Conservation (phyloP, 495 filamentous ascomycete species). For the Lichina pygmaea region DNA sequence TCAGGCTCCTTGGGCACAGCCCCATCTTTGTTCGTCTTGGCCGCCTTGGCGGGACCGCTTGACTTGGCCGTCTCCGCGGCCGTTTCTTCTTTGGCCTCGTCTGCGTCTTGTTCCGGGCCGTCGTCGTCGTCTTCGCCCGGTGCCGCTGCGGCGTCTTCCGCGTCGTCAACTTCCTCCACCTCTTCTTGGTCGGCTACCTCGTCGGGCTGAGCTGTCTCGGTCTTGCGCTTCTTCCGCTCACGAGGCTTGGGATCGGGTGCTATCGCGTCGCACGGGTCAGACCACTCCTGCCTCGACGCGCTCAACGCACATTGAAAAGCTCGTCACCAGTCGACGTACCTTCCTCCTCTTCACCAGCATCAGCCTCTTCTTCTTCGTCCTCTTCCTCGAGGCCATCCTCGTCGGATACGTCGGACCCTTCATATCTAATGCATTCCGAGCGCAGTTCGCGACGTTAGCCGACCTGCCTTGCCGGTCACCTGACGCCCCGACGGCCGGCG, state of each 20-base stretch:
- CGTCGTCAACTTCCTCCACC: slow-evolving; percentile 10
- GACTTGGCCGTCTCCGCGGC: slow-evolving; percentile 2
- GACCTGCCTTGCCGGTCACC: background rate
- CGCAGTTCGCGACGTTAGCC: background rate
- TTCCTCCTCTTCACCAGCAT: background rate
- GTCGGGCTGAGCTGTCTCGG: background rate
- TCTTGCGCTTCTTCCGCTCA: slow-evolving; percentile 1
- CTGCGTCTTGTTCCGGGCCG: slow-evolving; percentile 3
- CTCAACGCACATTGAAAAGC: background rate
- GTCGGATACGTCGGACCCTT: slow-evolving; percentile 2
- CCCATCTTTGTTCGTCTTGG: slow-evolving; percentile 17
- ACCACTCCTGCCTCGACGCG: background rate
- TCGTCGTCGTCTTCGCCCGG: slow-evolving; percentile 21
- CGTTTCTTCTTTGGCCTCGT: slow-evolving; percentile 8
- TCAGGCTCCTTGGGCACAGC: slow-evolving; percentile 22
- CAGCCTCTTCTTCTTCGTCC: slow-evolving; percentile 4
- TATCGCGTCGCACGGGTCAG: background rate
- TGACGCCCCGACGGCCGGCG: background rate
- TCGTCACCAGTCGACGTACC: background rate
- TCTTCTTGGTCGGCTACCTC: slow-evolving; percentile 6
- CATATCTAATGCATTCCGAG: background rate
- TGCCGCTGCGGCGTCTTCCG: slow-evolving; percentile 17
- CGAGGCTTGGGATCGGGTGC: background rate
- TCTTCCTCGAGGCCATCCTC: slow-evolving; percentile 1
- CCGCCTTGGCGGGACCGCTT: slow-evolving; percentile 8